Percentiles rank a stretch among this genome's conserved stretches.
Conservation (phyloP, 2,329 filamentous ascomycete genomes). For the Hymenoscyphus linearis region DNA sequence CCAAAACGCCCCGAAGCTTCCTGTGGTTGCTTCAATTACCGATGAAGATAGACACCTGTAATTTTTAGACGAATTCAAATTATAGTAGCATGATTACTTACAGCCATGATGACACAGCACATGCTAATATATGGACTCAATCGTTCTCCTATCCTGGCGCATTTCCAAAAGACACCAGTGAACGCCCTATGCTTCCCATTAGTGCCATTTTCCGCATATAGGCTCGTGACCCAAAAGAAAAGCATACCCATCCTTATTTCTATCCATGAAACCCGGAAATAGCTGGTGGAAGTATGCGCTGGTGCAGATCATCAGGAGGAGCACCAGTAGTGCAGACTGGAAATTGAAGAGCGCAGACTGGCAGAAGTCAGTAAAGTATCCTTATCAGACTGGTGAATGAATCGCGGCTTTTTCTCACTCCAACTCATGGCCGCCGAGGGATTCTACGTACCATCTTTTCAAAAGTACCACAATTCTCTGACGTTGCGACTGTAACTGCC, state of each 20-base stretch:
- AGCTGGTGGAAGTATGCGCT: constrained; percentile 89
- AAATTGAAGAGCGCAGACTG: constrained; percentile 98
- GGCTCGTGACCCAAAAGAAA: constrained; percentile 5
- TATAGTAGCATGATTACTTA: constrained; percentile 40
- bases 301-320: constrained; percentile 93
- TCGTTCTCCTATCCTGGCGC: constrained; percentile 83
- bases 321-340: constrained; percentile 88
- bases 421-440: neutral
- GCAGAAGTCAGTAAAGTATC: constrained; percentile 12
- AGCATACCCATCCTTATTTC: constrained; percentile 81
- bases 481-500: neutral
- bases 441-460: constrained; percentile 17
- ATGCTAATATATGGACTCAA: constrained; percentile 93
- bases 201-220: constrained; percentile 1
- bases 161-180: constrained; percentile 87
- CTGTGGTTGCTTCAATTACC: constrained; percentile 23
- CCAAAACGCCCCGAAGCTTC: constrained; percentile 22
- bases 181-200: constrained; percentile 21
- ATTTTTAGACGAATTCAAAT: constrained; percentile 10
- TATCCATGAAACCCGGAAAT: constrained; percentile 83
- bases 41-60: constrained; percentile 31
- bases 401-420: neutral
- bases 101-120: constrained; percentile 91
- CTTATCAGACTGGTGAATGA: neutral
- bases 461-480: neutral